A percentile compares a stretch with the other conserved stretches of the same genome.
Evolutionary conservation across 2,329 filamentous ascomycete species (phyloP).

Genomic region (Sporothrix sp.): DNA sequence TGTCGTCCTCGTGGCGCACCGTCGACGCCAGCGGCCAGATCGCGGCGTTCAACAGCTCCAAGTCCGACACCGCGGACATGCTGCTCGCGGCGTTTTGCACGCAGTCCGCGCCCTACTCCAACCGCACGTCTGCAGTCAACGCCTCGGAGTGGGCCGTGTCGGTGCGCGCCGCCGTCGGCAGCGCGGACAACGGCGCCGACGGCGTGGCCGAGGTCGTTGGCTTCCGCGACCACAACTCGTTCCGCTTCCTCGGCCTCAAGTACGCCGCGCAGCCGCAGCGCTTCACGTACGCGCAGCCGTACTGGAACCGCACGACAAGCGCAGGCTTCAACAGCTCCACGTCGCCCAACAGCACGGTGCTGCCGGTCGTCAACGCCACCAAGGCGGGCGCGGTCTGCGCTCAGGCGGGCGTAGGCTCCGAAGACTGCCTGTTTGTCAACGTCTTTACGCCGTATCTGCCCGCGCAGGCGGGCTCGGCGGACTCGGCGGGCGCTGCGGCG

Average conservation of each 20-base stretch:
- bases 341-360: slow-evolving; percentile 4
- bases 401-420: slow-evolving; percentile 29
- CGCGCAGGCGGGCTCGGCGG: slow-evolving; percentile 12
- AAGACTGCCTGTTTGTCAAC: slow-evolving; percentile 40
- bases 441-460: slow-evolving; percentile 34
- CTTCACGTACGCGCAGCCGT: slow-evolving; percentile 34
- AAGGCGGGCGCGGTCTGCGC: slow-evolving; percentile 30
- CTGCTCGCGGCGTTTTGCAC: slow-evolving; percentile 32
- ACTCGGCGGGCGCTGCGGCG: not conserved
- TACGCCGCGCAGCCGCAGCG: slow-evolving; percentile 35
- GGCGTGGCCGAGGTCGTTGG: slow-evolving; percentile 25
- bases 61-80: slow-evolving; percentile 5
- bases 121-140: slow-evolving; percentile 24
- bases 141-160: slow-evolving; percentile 28
- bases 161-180: slow-evolving; percentile 30
- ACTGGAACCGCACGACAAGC: slow-evolving; percentile 19
- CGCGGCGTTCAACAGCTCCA: slow-evolving; percentile 10
- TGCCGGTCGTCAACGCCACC: slow-evolving; percentile 25
- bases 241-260: slow-evolving; percentile 41
- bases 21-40: slow-evolving; percentile 24
- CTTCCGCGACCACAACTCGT: slow-evolving; percentile 37
- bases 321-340: slow-evolving; percentile 21
- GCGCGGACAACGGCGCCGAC: slow-evolving; percentile 8
- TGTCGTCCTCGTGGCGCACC: slow-evolving; percentile 14
- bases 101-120: slow-evolving; percentile 34